Conservation (phyloP, 805 yeast species). For the Torulaspora franciscae region DNA sequence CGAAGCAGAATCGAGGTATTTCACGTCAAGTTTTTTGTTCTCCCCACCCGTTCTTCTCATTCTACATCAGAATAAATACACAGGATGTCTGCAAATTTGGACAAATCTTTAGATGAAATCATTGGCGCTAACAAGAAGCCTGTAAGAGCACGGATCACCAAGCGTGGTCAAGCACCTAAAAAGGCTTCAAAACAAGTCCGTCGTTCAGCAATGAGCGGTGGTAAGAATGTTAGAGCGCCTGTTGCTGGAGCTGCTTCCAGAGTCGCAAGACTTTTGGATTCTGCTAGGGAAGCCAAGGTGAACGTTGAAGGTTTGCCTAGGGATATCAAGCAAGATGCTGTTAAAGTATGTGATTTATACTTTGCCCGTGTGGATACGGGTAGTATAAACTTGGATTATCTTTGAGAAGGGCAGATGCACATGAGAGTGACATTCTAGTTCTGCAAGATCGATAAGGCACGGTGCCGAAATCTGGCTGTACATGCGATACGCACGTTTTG, state of each 20-base stretch:
- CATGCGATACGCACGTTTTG: not conserved
- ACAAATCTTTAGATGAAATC: conserved; percentile 92
- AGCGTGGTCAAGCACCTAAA: conserved; percentile 36
- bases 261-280: conserved; percentile 40
- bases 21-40: not conserved
- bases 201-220: conserved; percentile 24
- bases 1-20: not conserved
- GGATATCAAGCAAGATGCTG: conserved; percentile 78
- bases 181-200: conserved; percentile 35
- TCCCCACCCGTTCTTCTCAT: conserved; percentile 6
- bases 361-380: conserved; percentile 15
- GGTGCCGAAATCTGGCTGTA: not conserved
- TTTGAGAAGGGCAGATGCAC: not conserved
- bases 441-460: not conserved
- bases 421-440: not conserved
- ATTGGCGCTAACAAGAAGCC: conserved; percentile 56
- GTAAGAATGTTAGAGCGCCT: conserved; percentile 28
- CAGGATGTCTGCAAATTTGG: conserved; percentile 73
- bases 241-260: conserved; percentile 34
- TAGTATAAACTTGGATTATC: conserved; percentile 2
- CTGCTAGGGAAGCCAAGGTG: conserved; percentile 67
- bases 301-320: conserved; percentile 80
- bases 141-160: conserved; percentile 32
- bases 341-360: conserved; percentile 64
- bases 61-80: conserved; percentile 3